A percentile compares a stretch with the other conserved stretches of the same genome.
phyloP scores from a whole-genome alignment of 192 early-diverging fungal genomes.

The Rhizophagus clarus region DNA sequence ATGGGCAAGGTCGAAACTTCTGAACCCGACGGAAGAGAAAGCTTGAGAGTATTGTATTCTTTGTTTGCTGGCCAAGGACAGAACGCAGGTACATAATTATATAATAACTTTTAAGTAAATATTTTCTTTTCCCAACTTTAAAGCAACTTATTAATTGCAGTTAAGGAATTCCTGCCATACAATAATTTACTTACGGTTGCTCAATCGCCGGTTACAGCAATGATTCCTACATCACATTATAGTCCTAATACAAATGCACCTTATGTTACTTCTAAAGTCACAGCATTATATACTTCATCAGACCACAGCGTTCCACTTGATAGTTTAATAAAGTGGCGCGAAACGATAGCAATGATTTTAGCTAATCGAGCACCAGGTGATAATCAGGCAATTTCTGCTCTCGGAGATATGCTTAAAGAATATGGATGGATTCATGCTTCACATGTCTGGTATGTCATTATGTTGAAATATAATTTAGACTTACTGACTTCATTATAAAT shows the following conservation, averaged over 20 bases:
- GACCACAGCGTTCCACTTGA: slow-evolving; percentile 32
- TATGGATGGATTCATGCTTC: slow-evolving; percentile 61
- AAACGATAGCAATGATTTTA: slow-evolving; percentile 74
- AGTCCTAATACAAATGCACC: neutral
- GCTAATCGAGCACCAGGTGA: slow-evolving; percentile 84
- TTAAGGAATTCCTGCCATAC: slow-evolving; percentile 36
- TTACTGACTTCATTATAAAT: too few species aligned
- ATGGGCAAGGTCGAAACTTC: slow-evolving; percentile 44
- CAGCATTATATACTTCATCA: neutral
- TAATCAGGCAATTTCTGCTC: slow-evolving; percentile 61
- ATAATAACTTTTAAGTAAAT: neutral
- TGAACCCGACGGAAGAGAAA: slow-evolving; percentile 43
- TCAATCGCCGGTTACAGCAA: neutral
- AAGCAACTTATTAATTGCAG: slow-evolving; percentile 27
- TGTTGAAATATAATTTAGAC: neutral
- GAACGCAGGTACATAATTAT: slow-evolving; percentile 39
- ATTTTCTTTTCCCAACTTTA: neutral
- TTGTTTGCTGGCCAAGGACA: slow-evolving; percentile 67
- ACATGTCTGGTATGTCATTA: slow-evolving; percentile 75
- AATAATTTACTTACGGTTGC: slow-evolving; percentile 2
- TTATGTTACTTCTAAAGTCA: neutral
- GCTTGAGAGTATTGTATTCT: slow-evolving; percentile 66
- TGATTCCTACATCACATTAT: neutral
- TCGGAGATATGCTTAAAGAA: slow-evolving; percentile 77
- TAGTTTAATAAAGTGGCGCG: slow-evolving; percentile 69